phyloP scores from a whole-genome alignment of 345 rosid genomes.

The Corymbia maculata region DNA sequence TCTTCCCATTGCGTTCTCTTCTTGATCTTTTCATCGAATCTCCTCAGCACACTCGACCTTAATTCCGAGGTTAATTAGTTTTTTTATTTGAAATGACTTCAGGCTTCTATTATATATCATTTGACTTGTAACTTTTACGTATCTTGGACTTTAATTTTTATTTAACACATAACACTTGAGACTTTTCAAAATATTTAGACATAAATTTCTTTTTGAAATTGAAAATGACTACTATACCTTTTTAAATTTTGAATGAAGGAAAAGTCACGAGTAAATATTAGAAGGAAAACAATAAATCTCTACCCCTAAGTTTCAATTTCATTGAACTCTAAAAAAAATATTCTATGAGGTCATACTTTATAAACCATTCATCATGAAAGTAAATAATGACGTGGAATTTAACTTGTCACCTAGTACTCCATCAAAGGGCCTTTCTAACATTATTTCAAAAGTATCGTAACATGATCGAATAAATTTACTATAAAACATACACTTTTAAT shows the following conservation, averaged over 20 bases:
- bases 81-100: too few species aligned
- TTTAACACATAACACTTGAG: too few species aligned
- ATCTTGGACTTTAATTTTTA: too few species aligned
- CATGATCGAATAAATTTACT: not conserved
- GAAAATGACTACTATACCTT: not conserved
- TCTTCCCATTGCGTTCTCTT: too few species aligned
- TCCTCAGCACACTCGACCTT: too few species aligned
- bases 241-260: not conserved
- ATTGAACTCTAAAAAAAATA: too few species aligned
- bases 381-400: not conserved
- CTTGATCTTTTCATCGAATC: too few species aligned
- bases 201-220: too few species aligned
- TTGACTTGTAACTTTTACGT: too few species aligned
- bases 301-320: not conserved
- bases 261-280: not conserved
- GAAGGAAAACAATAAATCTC: not conserved
- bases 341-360: not conserved
- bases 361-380: not conserved
- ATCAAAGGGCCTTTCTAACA: not conserved
- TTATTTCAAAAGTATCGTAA: not conserved
- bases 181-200: too few species aligned
- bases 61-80: too few species aligned
- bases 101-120: too few species aligned
- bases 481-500: not conserved
- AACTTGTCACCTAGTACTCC: not conserved